A percentile compares a stretch with the other conserved stretches of the same genome.
These are phyloP conservation scores for Cladosporium oxysporum DNA, from an alignment of 2,329 filamentous ascomycete genomes.

Conservation along the genomic window DNA sequence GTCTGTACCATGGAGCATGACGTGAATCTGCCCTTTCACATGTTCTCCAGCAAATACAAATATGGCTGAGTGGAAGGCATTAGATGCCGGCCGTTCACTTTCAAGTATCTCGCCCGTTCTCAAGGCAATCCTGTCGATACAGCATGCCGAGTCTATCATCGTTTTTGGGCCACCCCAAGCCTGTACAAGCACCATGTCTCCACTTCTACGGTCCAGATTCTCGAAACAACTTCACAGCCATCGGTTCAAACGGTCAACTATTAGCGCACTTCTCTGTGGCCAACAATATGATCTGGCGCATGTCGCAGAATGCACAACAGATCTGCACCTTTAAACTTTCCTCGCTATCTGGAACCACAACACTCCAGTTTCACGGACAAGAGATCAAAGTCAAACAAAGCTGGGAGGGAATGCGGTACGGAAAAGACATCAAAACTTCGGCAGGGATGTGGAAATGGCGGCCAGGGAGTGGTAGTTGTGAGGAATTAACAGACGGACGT, in stretches of 20 bases:
- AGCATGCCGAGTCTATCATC: constrained; percentile 4
- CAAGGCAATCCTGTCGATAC: background rate
- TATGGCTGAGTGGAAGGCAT: background rate
- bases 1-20: background rate
- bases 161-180: background rate
- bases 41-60: background rate
- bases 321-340: constrained; percentile 2
- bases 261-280: background rate
- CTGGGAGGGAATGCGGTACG: constrained; percentile 2
- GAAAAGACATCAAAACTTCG: background rate
- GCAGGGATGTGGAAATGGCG: background rate
- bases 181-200: background rate
- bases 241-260: background rate
- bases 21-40: background rate
- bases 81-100: background rate
- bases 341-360: background rate
- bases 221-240: background rate
- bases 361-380: background rate
- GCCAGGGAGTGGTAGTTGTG: background rate
- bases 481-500: background rate
- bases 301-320: background rate
- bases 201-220: background rate
- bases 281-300: background rate
- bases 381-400: constrained; percentile 10
- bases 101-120: background rate